These are phyloP conservation scores for Chalaropsis ovoidea DNA, from an alignment of 2,329 filamentous ascomycete genomes.

Conservation along the genomic window DNA sequence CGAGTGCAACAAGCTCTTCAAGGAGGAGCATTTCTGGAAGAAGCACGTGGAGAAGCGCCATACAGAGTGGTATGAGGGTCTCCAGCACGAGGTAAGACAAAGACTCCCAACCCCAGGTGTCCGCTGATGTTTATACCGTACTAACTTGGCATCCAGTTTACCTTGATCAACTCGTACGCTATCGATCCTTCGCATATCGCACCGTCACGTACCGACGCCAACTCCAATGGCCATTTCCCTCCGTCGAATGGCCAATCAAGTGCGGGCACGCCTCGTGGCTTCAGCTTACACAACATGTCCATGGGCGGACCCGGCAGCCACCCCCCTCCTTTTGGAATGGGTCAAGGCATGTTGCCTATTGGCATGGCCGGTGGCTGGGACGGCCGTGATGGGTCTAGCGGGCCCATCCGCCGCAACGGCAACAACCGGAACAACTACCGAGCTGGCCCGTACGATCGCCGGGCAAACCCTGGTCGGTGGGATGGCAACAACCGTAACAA, in stretches of 20 bases:
- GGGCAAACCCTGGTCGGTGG: slow-evolving; percentile 44
- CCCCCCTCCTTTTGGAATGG: slow-evolving; percentile 50
- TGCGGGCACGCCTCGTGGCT: slow-evolving; percentile 79
- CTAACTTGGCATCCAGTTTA: slow-evolving; percentile 47
- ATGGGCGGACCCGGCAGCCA: slow-evolving; percentile 47
- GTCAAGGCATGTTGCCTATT: slow-evolving; percentile 39
- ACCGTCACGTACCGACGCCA: slow-evolving; percentile 83
- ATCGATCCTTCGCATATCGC: slow-evolving; percentile 91
- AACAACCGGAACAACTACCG: slow-evolving; percentile 45
- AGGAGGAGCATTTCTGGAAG: slow-evolving; percentile 91
- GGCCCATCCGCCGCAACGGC: slow-evolving; percentile 51
- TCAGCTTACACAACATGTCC: slow-evolving; percentile 68
- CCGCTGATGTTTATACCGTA: background rate
- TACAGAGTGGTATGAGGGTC: slow-evolving; percentile 67
- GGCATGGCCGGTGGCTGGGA: slow-evolving; percentile 52
- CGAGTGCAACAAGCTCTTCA: slow-evolving; percentile 93
- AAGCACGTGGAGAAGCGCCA: slow-evolving; percentile 98
- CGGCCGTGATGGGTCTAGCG: slow-evolving; percentile 47
- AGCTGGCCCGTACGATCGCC: slow-evolving; percentile 64
- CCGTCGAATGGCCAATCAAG: slow-evolving; percentile 63
- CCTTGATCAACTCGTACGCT: slow-evolving; percentile 87
- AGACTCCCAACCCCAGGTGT: background rate
- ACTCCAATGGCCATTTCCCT: slow-evolving; percentile 92
- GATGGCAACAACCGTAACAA: slow-evolving; percentile 40
- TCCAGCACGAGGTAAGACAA: slow-evolving; percentile 69